Evolutionary conservation across 805 yeast species (phyloP).

Genomic region (Hanseniaspora meyeri): DNA sequence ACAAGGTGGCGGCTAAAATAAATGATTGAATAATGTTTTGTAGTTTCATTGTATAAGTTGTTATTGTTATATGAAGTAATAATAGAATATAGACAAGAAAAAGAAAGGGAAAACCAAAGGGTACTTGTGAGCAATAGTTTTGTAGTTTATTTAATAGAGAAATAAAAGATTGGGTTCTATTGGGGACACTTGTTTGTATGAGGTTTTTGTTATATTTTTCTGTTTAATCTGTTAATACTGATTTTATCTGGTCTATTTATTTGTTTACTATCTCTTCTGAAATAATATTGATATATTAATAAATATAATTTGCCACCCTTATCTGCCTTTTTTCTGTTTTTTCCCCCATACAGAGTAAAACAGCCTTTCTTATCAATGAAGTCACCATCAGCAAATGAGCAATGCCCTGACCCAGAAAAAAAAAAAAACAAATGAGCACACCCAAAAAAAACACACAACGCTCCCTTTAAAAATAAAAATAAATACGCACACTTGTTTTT

Average conservation of each 20-base stretch:
- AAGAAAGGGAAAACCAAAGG: too few relatives aligned
- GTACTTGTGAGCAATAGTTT: too few relatives aligned
- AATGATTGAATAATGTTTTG: slow-evolving; percentile 19
- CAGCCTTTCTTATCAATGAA: neutral
- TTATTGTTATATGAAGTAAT: neutral
- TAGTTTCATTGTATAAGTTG: neutral
- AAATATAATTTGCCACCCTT: neutral
- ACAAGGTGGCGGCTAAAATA: slow-evolving; percentile 23
- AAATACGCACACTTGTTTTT: neutral
- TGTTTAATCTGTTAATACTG: too few relatives aligned
- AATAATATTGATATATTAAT: too few relatives aligned
- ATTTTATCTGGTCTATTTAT: neutral
- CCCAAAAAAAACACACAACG: too few relatives aligned
- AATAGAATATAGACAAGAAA: neutral
- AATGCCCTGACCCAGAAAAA: neutral
- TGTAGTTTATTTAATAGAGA: too few relatives aligned
- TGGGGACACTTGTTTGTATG: too few relatives aligned
- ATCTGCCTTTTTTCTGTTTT: neutral
- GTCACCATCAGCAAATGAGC: too few relatives aligned
- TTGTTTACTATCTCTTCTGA: neutral
- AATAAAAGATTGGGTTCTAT: too few relatives aligned
- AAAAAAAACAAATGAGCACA: neutral
- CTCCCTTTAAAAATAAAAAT: neutral
- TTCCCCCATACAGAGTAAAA: neutral
- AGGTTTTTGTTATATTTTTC: too few relatives aligned